phyloP scores from a whole-genome alignment of 352 stramenopile genomes.

The Aphanomyces euteiches region DNA sequence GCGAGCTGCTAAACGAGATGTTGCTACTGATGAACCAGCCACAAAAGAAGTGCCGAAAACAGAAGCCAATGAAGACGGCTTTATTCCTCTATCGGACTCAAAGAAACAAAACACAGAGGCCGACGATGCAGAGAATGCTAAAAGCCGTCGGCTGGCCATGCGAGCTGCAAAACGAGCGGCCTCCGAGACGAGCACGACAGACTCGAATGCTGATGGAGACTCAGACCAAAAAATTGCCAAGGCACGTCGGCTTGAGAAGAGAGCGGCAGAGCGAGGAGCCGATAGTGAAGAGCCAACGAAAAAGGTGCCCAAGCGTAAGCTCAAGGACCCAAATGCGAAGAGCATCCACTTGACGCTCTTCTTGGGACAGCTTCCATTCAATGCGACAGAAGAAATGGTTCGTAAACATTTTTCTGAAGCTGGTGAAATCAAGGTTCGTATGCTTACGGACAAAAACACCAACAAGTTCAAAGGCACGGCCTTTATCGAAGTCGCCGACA shows the following conservation, averaged over 20 bases:
- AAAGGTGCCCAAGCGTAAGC: slow-evolving; percentile 24
- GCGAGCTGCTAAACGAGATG: slow-evolving; percentile 40
- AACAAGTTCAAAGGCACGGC: slow-evolving; percentile 79
- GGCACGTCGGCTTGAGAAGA: slow-evolving; percentile 13
- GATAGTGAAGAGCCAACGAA: slow-evolving; percentile 17
- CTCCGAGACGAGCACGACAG: background rate
- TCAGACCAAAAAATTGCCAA: slow-evolving; percentile 5
- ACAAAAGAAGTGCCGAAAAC: no score
- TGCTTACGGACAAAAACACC: slow-evolving; percentile 82
- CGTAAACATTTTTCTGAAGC: slow-evolving; percentile 69
- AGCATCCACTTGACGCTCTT: slow-evolving; percentile 86
- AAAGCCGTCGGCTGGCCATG: background rate
- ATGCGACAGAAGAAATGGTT: slow-evolving; percentile 59
- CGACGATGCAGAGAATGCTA: slow-evolving; percentile 42
- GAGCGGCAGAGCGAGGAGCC: slow-evolving; percentile 4
- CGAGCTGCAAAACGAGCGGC: slow-evolving; percentile 35
- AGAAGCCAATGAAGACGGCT: no score
- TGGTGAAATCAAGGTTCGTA: slow-evolving; percentile 70
- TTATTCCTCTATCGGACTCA: no score
- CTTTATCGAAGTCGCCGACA: slow-evolving; percentile 84
- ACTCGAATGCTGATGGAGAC: background rate
- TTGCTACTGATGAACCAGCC: background rate
- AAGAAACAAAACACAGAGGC: no score
- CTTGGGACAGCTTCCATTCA: slow-evolving; percentile 74
- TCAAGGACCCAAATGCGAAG: slow-evolving; percentile 47